Percentiles rank a stretch among this genome's conserved stretches.
Evolutionary conservation across 2,329 filamentous ascomycete species (phyloP).

Genomic region (Arthrobotrys sinensis): DNA sequence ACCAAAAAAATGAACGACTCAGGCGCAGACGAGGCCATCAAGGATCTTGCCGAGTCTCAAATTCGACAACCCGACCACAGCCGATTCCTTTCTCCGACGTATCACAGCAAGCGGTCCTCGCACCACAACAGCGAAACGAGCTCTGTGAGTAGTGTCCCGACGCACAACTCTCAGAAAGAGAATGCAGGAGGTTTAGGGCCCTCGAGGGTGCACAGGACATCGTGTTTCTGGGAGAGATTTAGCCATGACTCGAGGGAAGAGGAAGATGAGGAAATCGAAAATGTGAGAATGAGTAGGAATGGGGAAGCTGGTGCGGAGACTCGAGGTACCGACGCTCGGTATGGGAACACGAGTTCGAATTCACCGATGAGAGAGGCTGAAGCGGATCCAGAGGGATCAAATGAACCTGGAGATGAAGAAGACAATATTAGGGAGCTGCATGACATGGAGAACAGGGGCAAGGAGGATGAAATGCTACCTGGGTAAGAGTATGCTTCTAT

Average conservation of each 20-base stretch:
- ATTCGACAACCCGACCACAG: conserved; percentile 11
- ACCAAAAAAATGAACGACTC: conserved; percentile 61
- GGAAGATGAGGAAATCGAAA: conserved; percentile 35
- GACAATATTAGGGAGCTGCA: conserved; percentile 39
- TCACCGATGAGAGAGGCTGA: conserved; percentile 50
- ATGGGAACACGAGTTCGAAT: conserved; percentile 32
- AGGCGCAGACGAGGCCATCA: conserved; percentile 61
- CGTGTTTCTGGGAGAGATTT: conserved; percentile 59
- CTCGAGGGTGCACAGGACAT: conserved; percentile 27
- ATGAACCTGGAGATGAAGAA: conserved; percentile 38
- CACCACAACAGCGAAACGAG: conserved; percentile 31
- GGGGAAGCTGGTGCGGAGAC: not conserved
- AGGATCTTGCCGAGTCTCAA: conserved; percentile 53
- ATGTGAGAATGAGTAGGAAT: conserved; percentile 40
- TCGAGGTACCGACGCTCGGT: not conserved
- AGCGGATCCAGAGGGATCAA: conserved; percentile 13
- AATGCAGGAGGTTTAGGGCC: not conserved
- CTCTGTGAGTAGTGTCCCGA: conserved; percentile 3
- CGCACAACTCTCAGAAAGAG: conserved; percentile 16
- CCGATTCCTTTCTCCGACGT: conserved; percentile 34
- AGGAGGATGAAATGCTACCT: conserved; percentile 48
- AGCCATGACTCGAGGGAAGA: conserved; percentile 52
- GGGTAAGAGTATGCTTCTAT: conserved; percentile 18
- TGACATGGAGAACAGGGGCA: conserved; percentile 28
- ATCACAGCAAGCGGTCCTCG: conserved; percentile 1